Conservation (phyloP, 1,284 basidiomycete species). For the Leccinum griseonigrum region DNA sequence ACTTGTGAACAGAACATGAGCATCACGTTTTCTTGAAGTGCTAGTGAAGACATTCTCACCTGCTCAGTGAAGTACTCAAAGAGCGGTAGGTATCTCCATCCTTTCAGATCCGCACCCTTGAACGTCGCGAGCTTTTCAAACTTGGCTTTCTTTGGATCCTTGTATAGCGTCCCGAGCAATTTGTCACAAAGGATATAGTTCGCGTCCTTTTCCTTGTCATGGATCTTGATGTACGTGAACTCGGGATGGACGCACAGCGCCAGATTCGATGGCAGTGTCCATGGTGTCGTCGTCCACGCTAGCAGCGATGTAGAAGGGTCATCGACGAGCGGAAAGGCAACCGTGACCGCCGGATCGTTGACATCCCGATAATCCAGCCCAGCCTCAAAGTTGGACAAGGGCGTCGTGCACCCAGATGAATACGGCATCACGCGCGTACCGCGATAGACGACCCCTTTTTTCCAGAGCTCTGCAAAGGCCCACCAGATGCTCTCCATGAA, state of each 20-base stretch:
- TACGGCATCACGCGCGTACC: constrained; percentile 98
- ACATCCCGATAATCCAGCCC: constrained; percentile 93
- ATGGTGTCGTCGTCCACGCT: constrained; percentile 99
- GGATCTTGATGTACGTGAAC: constrained; percentile 96
- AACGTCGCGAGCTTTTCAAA: constrained; percentile 90
- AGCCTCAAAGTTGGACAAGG: constrained; percentile 98
- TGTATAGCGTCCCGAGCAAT: constrained; percentile 89
- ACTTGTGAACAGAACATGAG: constrained; percentile 45
- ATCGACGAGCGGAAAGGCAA: constrained; percentile 91
- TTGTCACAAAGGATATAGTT: constrained; percentile 95
- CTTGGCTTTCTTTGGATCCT: constrained; percentile 97
- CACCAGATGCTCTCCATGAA: constrained; percentile 99
- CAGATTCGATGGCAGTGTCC: constrained; percentile 97
- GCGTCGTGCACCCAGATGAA: constrained; percentile 95
- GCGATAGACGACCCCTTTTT: constrained; percentile 93
- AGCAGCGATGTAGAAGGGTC: constrained; percentile 90
- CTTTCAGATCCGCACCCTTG: constrained; percentile 91
- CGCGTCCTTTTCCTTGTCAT: constrained; percentile 84
- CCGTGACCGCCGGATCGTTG: constrained; percentile 94
- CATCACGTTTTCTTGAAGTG: not conserved
- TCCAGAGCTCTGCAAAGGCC: constrained; percentile 94
- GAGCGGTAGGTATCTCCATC: constrained; percentile 94
- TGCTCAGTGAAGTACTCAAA: constrained; percentile 97
- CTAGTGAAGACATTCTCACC: constrained; percentile 41
- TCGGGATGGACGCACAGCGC: constrained; percentile 96